Evolutionary conservation across 1,139 yeast species (phyloP).

Genomic region (Eremothecium sinecaudum): DNA sequence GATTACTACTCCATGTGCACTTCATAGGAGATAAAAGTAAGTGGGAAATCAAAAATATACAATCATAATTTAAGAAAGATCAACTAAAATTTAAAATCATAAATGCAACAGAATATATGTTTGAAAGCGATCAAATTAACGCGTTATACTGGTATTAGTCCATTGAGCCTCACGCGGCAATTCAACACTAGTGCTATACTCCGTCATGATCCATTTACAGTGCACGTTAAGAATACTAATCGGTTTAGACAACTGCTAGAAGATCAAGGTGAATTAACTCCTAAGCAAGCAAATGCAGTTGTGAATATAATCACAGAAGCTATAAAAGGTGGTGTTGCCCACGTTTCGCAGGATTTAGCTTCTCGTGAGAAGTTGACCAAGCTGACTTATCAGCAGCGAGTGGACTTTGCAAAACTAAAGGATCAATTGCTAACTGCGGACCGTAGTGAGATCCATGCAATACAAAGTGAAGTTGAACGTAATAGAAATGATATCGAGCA

Average conservation of each 20-base stretch:
- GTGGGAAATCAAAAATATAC: too few species aligned
- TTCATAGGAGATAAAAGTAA: too few species aligned
- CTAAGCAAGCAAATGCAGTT: constrained; percentile 73
- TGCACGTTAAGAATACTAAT: constrained; percentile 26
- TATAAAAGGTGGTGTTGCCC: constrained; percentile 69
- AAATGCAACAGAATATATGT: too few species aligned
- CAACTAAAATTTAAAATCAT: too few species aligned
- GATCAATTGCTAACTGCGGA: constrained; percentile 87
- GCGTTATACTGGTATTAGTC: too few species aligned
- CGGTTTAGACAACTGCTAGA: constrained; percentile 30
- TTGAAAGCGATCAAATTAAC: too few species aligned
- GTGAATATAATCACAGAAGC: constrained; percentile 68
- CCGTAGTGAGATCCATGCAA: constrained; percentile 69
- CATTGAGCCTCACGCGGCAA: too few species aligned
- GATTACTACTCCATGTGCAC: too few species aligned
- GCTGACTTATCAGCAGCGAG: constrained; percentile 89
- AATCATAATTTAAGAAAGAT: too few species aligned
- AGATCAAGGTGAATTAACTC: constrained; percentile 61
- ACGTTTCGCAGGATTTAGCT: constrained; percentile 67
- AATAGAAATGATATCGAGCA: constrained; percentile 79
- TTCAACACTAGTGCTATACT: constrained; percentile 11
- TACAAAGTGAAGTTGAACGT: constrained; percentile 82
- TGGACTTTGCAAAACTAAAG: constrained; percentile 86
- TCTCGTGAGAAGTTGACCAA: constrained; percentile 74
- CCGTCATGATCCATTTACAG: constrained; percentile 17